phyloP scores from a whole-genome alignment of 2,329 filamentous ascomycete species.

The Emmonsiellopsis sp. region DNA sequence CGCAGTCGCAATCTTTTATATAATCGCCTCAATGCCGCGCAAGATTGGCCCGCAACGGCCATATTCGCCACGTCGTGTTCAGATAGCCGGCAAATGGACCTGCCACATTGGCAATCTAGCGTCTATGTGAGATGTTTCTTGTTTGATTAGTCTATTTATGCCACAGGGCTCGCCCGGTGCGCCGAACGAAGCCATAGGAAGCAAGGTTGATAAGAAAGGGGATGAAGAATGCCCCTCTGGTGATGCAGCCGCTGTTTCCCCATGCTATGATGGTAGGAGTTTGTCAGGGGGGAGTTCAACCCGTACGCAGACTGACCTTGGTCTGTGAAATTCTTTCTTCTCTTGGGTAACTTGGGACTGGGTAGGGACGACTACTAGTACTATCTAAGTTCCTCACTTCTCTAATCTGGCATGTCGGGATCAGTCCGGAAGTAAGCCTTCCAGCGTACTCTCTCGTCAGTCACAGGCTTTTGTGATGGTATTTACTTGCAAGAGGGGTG shows the following conservation, averaged over 20 bases:
- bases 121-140: conserved; percentile 15
- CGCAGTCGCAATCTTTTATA: conserved; percentile 14
- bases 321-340: too few relatives aligned
- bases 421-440: conserved; percentile 5
- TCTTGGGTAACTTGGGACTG: background rate
- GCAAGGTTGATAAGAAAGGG: conserved; percentile 17
- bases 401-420: conserved; percentile 12
- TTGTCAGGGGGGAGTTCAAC: conserved; percentile 8
- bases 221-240: conserved; percentile 6
- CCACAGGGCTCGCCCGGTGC: background rate
- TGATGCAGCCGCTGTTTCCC: conserved; percentile 15
- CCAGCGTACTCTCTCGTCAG: background rate
- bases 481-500: too few relatives aligned
- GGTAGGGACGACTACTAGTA: background rate
- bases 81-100: conserved; percentile 8
- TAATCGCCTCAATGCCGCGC: conserved; percentile 15
- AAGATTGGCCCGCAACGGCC: conserved; percentile 7
- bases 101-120: conserved; percentile 16
- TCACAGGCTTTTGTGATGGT: background rate
- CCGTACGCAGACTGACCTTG: conserved; percentile 10
- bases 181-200: conserved; percentile 14
- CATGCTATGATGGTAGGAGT: conserved; percentile 9
- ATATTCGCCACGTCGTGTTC: conserved; percentile 1
- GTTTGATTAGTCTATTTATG: background rate
- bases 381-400: conserved; percentile 1